These are phyloP conservation scores for Buddleja alternifolia DNA, from an alignment of 257 asterid genomes.

Conservation along the genomic window DNA sequence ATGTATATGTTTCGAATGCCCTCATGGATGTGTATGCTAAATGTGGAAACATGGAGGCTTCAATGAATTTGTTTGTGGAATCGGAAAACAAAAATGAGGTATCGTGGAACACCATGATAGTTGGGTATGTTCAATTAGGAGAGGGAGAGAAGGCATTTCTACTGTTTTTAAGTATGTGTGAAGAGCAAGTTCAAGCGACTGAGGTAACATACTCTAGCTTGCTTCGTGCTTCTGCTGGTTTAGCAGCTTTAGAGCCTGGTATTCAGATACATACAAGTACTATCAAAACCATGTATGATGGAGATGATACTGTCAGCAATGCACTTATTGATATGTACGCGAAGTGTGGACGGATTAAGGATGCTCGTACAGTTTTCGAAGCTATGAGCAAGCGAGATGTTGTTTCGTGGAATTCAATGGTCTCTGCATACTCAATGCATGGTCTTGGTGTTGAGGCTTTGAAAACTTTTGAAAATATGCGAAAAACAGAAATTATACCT, in stretches of 20 bases:
- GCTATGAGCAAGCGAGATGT: constrained; percentile 50
- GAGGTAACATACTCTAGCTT: constrained; percentile 84
- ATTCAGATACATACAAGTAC: constrained; percentile 69
- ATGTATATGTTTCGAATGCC: constrained; percentile 75
- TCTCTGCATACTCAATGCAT: constrained; percentile 92
- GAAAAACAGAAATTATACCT: constrained; percentile 54
- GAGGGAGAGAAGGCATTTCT: constrained; percentile 71
- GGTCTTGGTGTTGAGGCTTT: constrained; percentile 85
- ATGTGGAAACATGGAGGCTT: constrained; percentile 67
- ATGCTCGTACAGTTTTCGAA: constrained; percentile 76
- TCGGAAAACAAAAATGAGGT: constrained; percentile 63
- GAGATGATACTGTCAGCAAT: constrained; percentile 73
- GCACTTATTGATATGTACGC: constrained; percentile 92
- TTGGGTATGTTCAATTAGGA: constrained; percentile 76
- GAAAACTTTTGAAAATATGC: constrained; percentile 64
- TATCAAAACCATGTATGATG: constrained; percentile 62
- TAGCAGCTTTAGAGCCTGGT: constrained; percentile 84
- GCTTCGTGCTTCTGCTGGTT: constrained; percentile 81
- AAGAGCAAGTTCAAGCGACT: constrained; percentile 59
- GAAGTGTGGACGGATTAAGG: constrained; percentile 77
- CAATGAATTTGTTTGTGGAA: constrained; percentile 60
- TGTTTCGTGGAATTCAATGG: constrained; percentile 89
- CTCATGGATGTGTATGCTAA: constrained; percentile 94
- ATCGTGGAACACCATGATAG: constrained; percentile 93
- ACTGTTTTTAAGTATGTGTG: constrained; percentile 63